phyloP scores from a whole-genome alignment of 2,329 filamentous ascomycete species.

The Huntiella abstrusa region DNA sequence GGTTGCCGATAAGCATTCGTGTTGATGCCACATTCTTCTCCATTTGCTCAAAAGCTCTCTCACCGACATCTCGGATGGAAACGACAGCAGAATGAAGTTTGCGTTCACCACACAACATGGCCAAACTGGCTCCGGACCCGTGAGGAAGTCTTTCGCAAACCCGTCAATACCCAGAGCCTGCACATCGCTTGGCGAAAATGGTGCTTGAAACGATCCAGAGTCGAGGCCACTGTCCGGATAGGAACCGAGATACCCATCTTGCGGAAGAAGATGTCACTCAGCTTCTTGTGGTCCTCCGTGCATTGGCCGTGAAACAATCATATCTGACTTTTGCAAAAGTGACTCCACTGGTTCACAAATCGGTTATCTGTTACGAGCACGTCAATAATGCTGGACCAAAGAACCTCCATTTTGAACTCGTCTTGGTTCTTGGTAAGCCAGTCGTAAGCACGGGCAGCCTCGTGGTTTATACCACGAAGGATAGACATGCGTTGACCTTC shows the following conservation, averaged over 20 bases:
- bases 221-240: slow-evolving; percentile 42
- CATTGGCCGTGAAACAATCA: slow-evolving; percentile 60
- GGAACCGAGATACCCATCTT: slow-evolving; percentile 50
- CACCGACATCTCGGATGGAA: slow-evolving; percentile 39
- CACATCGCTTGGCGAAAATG: slow-evolving; percentile 37
- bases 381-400: slow-evolving; percentile 65
- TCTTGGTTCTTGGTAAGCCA: slow-evolving; percentile 61
- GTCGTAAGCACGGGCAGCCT: slow-evolving; percentile 53
- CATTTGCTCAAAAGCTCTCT: slow-evolving; percentile 50
- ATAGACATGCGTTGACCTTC: slow-evolving; percentile 54
- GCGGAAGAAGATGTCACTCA: slow-evolving; percentile 46
- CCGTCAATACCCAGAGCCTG: slow-evolving; percentile 49
- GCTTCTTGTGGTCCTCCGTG: slow-evolving; percentile 50
- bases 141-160: slow-evolving; percentile 60
- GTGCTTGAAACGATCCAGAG: slow-evolving; percentile 36
- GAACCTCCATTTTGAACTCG: slow-evolving; percentile 54
- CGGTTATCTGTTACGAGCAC: slow-evolving; percentile 60
- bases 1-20: slow-evolving; percentile 52
- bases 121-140: slow-evolving; percentile 62
- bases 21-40: slow-evolving; percentile 35
- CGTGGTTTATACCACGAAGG: slow-evolving; percentile 38
- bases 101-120: slow-evolving; percentile 67
- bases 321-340: slow-evolving; percentile 31
- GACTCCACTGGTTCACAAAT: slow-evolving; percentile 40
- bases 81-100: slow-evolving; percentile 52